Conservation (phyloP, 2,329 filamentous ascomycete genomes). For the Knoxdaviesia capensis region DNA sequence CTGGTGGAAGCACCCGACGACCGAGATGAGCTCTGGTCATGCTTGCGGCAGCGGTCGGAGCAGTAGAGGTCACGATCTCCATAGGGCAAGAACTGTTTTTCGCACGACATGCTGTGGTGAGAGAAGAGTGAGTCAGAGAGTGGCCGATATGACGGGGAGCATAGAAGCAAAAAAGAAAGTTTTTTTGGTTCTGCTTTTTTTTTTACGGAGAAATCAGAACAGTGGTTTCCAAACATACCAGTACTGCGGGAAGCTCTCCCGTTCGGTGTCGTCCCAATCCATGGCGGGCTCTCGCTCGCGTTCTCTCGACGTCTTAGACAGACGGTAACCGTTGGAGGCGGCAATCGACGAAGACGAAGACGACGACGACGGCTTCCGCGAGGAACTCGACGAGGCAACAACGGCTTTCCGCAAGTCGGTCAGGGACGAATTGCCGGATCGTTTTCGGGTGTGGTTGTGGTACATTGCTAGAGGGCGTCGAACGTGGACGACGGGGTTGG, state of each 20-base stretch:
- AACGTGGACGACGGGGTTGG: slow-evolving; percentile 2
- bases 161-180: too few species aligned
- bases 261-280: slow-evolving; percentile 32
- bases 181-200: too few species aligned
- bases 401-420: slow-evolving; percentile 34
- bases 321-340: too few species aligned
- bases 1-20: slow-evolving; percentile 10
- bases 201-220: not conserved
- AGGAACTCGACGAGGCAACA: slow-evolving; percentile 11
- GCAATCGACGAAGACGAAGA: not conserved
- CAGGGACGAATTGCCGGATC: slow-evolving; percentile 28
- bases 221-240: slow-evolving; percentile 26
- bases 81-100: slow-evolving; percentile 42
- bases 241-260: slow-evolving; percentile 44
- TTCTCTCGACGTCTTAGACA: too few species aligned
- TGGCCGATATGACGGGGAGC: not conserved
- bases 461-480: slow-evolving; percentile 21
- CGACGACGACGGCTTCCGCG: too few species aligned
- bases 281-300: too few species aligned
- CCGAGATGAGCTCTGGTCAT: slow-evolving; percentile 23
- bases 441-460: slow-evolving; percentile 34
- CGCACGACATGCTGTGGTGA: slow-evolving; percentile 44
- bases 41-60: slow-evolving; percentile 38
- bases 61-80: slow-evolving; percentile 40
- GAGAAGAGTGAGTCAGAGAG: not conserved